Conservation (phyloP, 768 basidiomycete species). For the Podaxis mareebaensis region DNA sequence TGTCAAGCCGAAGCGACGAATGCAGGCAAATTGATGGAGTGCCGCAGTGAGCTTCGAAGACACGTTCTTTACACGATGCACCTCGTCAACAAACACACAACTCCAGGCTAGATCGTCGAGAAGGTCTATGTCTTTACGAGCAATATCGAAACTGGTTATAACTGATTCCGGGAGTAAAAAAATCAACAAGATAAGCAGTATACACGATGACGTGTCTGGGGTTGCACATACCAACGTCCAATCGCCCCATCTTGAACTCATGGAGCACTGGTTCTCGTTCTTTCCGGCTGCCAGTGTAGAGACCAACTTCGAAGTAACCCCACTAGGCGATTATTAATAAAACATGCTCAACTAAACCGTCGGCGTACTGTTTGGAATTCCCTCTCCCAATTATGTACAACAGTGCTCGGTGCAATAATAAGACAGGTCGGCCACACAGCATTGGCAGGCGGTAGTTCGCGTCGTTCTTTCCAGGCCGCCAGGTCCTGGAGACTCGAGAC, state of each 20-base stretch:
- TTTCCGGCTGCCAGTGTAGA: conserved; percentile 57
- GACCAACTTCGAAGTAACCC: conserved; percentile 90
- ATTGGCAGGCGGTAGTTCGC: conserved; percentile 64
- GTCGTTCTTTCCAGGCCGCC: conserved; percentile 49
- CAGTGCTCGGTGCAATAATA: conserved; percentile 83
- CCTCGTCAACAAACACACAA: conserved; percentile 84
- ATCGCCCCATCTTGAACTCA: conserved; percentile 78
- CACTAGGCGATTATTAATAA: conserved; percentile 51
- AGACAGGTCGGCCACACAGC: conserved; percentile 84
- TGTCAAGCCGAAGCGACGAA: conserved; percentile 80
- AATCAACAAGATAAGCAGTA: background rate
- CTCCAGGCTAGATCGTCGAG: conserved; percentile 73
- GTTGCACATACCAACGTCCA: conserved; percentile 72
- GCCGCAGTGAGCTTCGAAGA: conserved; percentile 64
- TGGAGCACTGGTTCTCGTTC: conserved; percentile 57
- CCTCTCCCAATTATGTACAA: conserved; percentile 86
- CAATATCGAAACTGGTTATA: conserved; percentile 77
- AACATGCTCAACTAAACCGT: background rate
- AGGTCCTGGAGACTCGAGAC: conserved; percentile 69
- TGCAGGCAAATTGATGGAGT: conserved; percentile 68
- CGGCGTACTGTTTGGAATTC: conserved; percentile 75
- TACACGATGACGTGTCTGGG: background rate
- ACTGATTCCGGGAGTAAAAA: background rate
- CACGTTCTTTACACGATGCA: conserved; percentile 85
- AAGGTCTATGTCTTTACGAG: conserved; percentile 66